Evolutionary conservation across 2,329 filamentous ascomycete species (phyloP), one percentile per base, ranked within the genome.

Genomic region (Alternaria consortialis): DNA sequence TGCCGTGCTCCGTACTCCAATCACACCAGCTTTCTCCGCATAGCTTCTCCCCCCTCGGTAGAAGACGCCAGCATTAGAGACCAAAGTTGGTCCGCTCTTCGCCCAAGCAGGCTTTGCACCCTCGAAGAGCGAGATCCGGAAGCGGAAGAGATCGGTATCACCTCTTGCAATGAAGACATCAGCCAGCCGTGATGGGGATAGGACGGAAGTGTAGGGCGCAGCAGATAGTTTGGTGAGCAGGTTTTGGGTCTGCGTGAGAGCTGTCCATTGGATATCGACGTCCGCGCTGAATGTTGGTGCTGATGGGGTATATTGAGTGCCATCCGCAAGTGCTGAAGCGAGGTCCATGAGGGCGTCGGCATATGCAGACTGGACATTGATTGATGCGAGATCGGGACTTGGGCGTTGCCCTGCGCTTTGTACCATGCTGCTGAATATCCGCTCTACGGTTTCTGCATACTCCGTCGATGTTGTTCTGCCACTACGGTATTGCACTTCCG

Each of bases 281-380:
- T 72, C 70, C 17, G 63, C 53, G 4, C 56, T 8, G 27, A 65
- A 64, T 7, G 63, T 63, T 1, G 67, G 63, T 7, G 65, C 63
- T 2, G 58, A 53, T 7, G 64, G 23, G 1, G 58, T 54, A 44
- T 74, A 69, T 43, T 69, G 58, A 1, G 62, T 29, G 0, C 55
- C 63, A 42, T 77, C 74, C 32, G 77, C 72, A 32, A 85, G 68
- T 9, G 83, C 81, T n/a, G 81, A 79, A 42, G 85, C 85, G 64
- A 87, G 83, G 12, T 83, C 79, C 13, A 85, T 79, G 13, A 89
- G 80, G 3, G 86, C 83, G 56, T 88, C 86, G 6, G 86, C 86
- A 70, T 86, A 84, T 43, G 81, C 83, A 60, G 84, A 84, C 8
- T 87, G 80, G 15, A 80, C 81, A 59, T 83, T 82, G 52, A 84